Percentiles rank a stretch among this genome's conserved stretches.
Evolutionary conservation across 2,329 filamentous ascomycete species (phyloP).

Genomic region (Ophiostoma perfectum): DNA sequence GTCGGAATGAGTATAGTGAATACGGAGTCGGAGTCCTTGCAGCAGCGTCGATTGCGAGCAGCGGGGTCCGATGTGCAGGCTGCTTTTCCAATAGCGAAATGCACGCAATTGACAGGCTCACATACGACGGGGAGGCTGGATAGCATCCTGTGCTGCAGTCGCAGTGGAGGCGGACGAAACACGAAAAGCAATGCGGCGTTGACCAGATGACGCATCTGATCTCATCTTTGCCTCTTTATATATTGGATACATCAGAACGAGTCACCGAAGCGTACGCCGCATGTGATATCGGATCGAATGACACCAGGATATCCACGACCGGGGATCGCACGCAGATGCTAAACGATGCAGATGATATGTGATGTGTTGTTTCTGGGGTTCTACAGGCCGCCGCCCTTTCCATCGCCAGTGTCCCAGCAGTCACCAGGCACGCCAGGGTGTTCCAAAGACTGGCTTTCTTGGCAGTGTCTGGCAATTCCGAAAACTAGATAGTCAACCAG

Average conservation of each 20-base stretch:
- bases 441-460: too few species aligned
- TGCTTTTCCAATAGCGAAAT: not conserved
- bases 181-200: not conserved
- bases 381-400: not conserved
- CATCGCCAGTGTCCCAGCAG: not conserved
- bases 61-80: not conserved
- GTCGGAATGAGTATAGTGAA: not conserved
- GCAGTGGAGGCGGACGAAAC: not conserved
- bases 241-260: not conserved
- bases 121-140: not conserved
- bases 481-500: too few species aligned
- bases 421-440: too few species aligned
- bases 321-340: not conserved
- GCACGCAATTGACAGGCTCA: not conserved
- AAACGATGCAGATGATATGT: not conserved
- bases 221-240: not conserved
- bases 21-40: not conserved
- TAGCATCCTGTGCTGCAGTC: not conserved
- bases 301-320: not conserved
- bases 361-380: not conserved
- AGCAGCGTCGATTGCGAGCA: not conserved
- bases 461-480: too few species aligned
- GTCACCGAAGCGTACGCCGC: not conserved
- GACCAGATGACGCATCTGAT: not conserved
- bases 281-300: too few species aligned